Percentiles rank a stretch among this genome's conserved stretches.
Evolutionary conservation across 441 rosid species (phyloP).

Genomic region (Capsella rubella): DNA sequence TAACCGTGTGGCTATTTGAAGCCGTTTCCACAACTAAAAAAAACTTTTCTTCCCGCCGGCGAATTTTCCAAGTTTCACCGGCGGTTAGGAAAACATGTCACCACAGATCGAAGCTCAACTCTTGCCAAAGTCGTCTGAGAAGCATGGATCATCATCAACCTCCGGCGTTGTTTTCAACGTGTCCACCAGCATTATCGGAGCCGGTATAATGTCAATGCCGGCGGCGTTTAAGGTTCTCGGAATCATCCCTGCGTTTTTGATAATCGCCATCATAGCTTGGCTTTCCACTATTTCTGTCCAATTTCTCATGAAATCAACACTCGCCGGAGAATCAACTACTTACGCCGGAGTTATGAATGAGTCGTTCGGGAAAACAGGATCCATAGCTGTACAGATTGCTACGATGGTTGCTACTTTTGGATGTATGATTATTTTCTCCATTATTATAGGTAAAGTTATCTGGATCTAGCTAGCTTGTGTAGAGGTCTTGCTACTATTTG

Average conservation of each 20-base stretch:
- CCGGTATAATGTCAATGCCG: constrained; percentile 95
- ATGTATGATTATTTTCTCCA: constrained; percentile 66
- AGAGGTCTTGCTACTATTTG: neutral
- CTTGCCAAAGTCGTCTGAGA: constrained; percentile 49
- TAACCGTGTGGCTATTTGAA: constrained; percentile 39
- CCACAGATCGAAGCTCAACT: constrained; percentile 55
- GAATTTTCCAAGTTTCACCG: constrained; percentile 22
- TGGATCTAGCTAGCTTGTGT: neutral
- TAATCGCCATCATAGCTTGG: constrained; percentile 65
- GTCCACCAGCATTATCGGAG: constrained; percentile 82
- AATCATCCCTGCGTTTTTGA: constrained; percentile 67
- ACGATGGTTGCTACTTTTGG: constrained; percentile 79
- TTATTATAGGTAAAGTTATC: constrained; percentile 62
- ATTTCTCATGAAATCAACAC: constrained; percentile 69
- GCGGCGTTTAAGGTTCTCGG: constrained; percentile 87
- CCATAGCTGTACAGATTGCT: constrained; percentile 63
- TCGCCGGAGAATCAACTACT: constrained; percentile 61
- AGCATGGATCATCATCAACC: constrained; percentile 46
- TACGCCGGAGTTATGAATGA: constrained; percentile 86
- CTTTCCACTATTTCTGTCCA: constrained; percentile 73
- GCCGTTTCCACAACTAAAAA: neutral
- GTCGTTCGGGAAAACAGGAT: constrained; percentile 68
- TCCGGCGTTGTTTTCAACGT: constrained; percentile 85
- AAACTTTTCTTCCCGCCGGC: constrained; percentile 21
- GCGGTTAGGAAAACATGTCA: constrained; percentile 49